These are phyloP conservation scores for Pseudomassariella vexata DNA, from an alignment of 2,329 filamentous ascomycete species.

Conservation along the genomic window DNA sequence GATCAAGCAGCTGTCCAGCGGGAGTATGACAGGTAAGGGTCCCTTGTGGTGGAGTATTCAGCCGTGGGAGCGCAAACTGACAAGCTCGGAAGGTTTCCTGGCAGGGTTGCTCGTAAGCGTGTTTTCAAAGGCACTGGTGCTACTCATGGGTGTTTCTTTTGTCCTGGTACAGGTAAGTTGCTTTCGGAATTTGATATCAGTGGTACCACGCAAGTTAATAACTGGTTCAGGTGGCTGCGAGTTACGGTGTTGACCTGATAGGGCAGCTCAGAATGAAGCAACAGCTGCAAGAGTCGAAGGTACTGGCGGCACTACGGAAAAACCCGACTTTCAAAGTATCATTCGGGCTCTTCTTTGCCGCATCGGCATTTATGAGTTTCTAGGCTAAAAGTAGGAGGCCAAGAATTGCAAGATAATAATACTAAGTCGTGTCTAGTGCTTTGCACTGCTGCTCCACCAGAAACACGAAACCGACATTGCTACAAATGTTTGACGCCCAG, in stretches of 20 bases:
- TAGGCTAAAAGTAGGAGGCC: constrained; percentile 22
- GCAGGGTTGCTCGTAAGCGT: constrained; percentile 60
- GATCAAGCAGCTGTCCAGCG: constrained; percentile 46
- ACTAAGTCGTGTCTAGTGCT: background rate
- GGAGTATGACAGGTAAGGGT: constrained; percentile 46
- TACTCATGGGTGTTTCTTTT: constrained; percentile 61
- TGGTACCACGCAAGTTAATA: constrained; percentile 1
- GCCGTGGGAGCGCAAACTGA: background rate
- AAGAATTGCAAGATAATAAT: constrained; percentile 33
- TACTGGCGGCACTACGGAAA: constrained; percentile 45
- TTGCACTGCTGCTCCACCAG: background rate
- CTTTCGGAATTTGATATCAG: constrained; percentile 8
- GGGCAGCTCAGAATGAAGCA: constrained; percentile 24
- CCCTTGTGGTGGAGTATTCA: background rate
- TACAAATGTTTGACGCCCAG: too few relatives aligned
- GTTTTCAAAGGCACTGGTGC: constrained; percentile 64
- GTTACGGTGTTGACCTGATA: constrained; percentile 26
- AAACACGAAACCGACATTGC: too few relatives aligned
- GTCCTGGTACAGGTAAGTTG: constrained; percentile 55
- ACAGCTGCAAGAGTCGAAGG: constrained; percentile 27
- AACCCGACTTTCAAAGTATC: constrained; percentile 61
- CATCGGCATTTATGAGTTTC: constrained; percentile 58
- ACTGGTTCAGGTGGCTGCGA: constrained; percentile 25
- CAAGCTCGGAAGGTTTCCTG: constrained; percentile 45
- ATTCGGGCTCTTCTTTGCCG: constrained; percentile 67